Base-by-base conservation (phyloP, 2,329 filamentous ascomycete genomes). In the Cladosporium velox region DNA sequence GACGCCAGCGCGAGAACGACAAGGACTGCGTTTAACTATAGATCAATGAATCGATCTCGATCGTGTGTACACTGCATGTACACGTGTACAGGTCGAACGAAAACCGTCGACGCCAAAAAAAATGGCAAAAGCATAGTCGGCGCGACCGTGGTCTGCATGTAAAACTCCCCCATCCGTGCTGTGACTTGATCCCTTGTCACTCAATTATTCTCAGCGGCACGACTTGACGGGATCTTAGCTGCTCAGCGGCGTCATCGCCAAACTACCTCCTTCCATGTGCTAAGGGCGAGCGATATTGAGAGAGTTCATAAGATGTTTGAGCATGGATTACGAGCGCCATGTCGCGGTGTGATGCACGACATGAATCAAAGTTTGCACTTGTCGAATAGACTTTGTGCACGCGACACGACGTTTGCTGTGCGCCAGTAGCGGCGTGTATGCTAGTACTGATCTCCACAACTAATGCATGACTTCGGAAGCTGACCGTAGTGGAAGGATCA, bases 361-460 rank as follows among this genome's bases (percentile, higher is more conserved):
- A 47, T 47, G 41, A 47, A 47, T 47, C 41, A 34, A 14, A 34
- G 52, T 55, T 55, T 21, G 11, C 30, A 14, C 18, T 34, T 55
- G 7, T n/a, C 3, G 2, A 55, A 34, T 55, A 55, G 30, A 55
- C 52, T 55, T 55, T 21, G 28, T 32, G 18, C 52, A 55, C 52
- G 52, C 52, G 52, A 55, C 52, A 21, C 52, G 52, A 55, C 18
- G 52, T 55, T 55, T 55, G 52, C 52, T 55, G 52, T 34, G 52
- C 52, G 52, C 15, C 52, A 55, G 52, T 55, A 55, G 52, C n/a
- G 52, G 15, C 28, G 10, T 21, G 41, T 12, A n/a, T 47, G 41
- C 18, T 2, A 34, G 52, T 21, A 15, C 7, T 6, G n/a, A 55
- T 30, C 26, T 55, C 52, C 52, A 55, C 52, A 30, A 2, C 28